Evolutionary conservation across 192 early-diverging fungal genomes (phyloP).

Genomic region (Entomortierella beljakovae): DNA sequence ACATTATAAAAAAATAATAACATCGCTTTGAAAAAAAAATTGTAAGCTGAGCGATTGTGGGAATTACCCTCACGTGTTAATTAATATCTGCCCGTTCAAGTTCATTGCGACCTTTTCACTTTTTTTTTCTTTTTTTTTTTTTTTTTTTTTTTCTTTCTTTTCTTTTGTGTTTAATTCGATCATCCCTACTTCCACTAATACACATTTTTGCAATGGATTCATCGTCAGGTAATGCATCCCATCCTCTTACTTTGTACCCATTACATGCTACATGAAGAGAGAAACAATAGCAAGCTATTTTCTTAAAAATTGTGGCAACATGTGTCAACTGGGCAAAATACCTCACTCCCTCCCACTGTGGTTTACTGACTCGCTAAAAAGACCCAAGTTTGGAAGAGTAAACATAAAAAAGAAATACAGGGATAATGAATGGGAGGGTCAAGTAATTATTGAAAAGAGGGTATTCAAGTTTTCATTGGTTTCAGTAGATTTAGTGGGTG

Average conservation of each 20-base stretch:
- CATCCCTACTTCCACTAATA: conserved; percentile 12
- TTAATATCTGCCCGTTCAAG: neutral
- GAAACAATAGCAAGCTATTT: neutral
- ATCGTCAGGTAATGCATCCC: conserved; percentile 28
- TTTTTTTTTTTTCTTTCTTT: neutral
- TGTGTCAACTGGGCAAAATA: no score
- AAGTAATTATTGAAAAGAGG: no score
- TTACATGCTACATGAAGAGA: neutral
- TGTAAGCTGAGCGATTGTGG: neutral
- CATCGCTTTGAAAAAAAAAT: no score
- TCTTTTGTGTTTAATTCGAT: conserved; percentile 19
- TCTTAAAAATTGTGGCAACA: no score
- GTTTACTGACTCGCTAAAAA: no score
- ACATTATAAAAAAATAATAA: no score
- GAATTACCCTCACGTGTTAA: neutral
- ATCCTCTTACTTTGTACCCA: neutral
- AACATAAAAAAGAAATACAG: no score
- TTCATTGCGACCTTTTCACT: conserved; percentile 3
- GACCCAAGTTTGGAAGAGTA: no score
- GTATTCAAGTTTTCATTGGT: no score
- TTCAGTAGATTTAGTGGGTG: neutral
- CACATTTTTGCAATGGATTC: conserved; percentile 19
- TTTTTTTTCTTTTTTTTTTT: conserved; percentile 21
- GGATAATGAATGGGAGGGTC: no score
- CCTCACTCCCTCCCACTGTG: no score